Conservation (phyloP, 1,139 yeast species). For the Candida sojae region DNA sequence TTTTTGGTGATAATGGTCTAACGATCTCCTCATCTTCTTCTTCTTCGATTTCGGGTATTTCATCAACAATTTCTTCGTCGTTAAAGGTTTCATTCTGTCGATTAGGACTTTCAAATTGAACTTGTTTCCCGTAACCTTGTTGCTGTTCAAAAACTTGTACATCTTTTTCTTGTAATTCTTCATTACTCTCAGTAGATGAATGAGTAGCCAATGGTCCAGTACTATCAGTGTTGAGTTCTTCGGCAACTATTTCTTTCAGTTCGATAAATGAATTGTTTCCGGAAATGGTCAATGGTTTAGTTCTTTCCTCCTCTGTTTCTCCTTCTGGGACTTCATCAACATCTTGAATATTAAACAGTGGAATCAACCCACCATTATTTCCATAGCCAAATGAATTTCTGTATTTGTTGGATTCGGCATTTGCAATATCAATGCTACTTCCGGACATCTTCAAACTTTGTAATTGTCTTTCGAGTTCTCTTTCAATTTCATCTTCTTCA, state of each 20-base stretch:
- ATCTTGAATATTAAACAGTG: conserved; percentile 14
- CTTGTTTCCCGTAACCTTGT: not conserved
- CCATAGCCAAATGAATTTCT: not conserved
- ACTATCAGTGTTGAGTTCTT: not conserved
- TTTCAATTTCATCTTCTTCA: conserved; percentile 39
- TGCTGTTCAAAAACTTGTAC: not conserved
- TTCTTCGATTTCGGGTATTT: not conserved
- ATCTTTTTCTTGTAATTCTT: not conserved
- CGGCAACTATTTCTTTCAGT: not conserved
- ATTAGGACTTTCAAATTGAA: not conserved
- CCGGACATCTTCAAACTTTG: conserved; percentile 36
- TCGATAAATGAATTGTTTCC: not conserved
- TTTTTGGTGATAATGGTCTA: conserved; percentile 35
- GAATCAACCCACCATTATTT: conserved; percentile 2
- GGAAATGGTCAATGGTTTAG: not conserved
- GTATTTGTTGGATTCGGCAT: not conserved
- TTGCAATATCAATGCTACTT: conserved; percentile 8
- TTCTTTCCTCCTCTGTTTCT: not conserved
- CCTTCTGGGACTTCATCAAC: conserved; percentile 11
- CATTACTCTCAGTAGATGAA: not conserved
- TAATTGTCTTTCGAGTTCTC: conserved; percentile 43
- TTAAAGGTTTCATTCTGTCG: conserved; percentile 1
- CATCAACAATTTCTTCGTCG: not conserved
- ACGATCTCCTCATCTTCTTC: conserved; percentile 7
- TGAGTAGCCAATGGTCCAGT: not conserved